Percentiles rank a stretch among this genome's conserved stretches.
These are phyloP conservation scores for Globisporangium rhizosaccharum DNA, from an alignment of 352 stramenopile genomes.

Conservation along the genomic window DNA sequence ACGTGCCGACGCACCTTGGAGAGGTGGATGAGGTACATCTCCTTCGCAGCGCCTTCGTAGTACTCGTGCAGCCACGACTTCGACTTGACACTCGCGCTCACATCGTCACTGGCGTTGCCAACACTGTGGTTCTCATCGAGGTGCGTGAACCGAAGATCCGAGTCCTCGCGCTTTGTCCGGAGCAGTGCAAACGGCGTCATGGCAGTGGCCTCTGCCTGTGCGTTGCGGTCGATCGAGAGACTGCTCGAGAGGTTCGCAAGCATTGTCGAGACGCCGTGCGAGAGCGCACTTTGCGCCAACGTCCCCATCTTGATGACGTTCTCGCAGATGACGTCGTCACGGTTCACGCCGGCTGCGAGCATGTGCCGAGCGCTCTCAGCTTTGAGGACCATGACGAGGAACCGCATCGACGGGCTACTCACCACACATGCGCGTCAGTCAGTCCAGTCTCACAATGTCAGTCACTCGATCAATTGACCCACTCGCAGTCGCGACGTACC, in stretches of 20 bases:
- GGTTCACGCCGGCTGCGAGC: constrained; percentile 65
- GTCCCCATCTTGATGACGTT: constrained; percentile 87
- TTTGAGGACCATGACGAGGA: constrained; percentile 72
- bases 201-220: constrained; percentile 6
- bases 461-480: neutral
- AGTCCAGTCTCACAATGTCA: neutral
- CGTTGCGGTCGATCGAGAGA: constrained; percentile 51
- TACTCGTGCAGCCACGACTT: constrained; percentile 63
- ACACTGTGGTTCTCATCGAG: constrained; percentile 1
- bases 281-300: constrained; percentile 70
- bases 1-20: constrained; percentile 35
- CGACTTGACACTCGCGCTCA: neutral
- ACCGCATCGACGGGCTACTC: constrained; percentile 45
- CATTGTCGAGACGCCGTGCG: constrained; percentile 79
- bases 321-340: constrained; percentile 82
- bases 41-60: constrained; percentile 69
- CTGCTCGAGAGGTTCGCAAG: constrained; percentile 80
- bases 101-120: neutral
- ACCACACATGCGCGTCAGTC: neutral
- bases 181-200: constrained; percentile 12
- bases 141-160: constrained; percentile 7
- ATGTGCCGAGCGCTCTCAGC: constrained; percentile 75
- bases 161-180: constrained; percentile 24
- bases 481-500: constrained; percentile 25
- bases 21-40: constrained; percentile 82